These are phyloP conservation scores for Ustilago hordei DNA, from an alignment of 1,284 basidiomycete species.

Conservation along the genomic window DNA sequence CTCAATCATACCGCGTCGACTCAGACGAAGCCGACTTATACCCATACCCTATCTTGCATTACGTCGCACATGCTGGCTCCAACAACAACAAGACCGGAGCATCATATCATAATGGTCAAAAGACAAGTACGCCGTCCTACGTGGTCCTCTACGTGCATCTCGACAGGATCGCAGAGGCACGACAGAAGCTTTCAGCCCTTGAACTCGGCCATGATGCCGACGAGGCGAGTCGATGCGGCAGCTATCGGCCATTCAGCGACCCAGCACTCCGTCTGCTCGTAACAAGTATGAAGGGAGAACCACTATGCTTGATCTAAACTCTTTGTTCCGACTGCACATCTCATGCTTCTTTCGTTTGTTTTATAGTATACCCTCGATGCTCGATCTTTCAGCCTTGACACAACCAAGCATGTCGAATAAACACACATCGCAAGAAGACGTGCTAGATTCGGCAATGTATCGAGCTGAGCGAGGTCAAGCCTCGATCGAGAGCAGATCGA, in stretches of 20 bases:
- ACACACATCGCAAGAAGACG: background rate
- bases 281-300: constrained; percentile 23
- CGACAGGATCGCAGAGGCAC: constrained; percentile 24
- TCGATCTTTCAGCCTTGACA: background rate
- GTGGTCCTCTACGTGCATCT: constrained; percentile 37
- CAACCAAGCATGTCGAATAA: background rate
- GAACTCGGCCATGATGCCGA: constrained; percentile 12
- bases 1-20: background rate
- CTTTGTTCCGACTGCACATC: background rate
- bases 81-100: background rate
- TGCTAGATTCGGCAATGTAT: background rate
- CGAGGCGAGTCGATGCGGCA: background rate
- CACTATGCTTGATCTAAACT: constrained; percentile 28
- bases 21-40: constrained; percentile 8
- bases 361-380: background rate
- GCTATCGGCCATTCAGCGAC: constrained; percentile 28
- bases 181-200: constrained; percentile 13
- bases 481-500: constrained; percentile 42
- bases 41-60: constrained; percentile 31
- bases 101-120: background rate
- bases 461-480: constrained; percentile 1
- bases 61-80: constrained; percentile 19
- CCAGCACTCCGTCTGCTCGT: constrained; percentile 22
- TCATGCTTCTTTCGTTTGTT: background rate
- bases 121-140: constrained; percentile 11